A percentile compares a stretch with the other conserved stretches of the same genome.
Conservation (phyloP, 2,329 filamentous ascomycete species). For the Fusarium sp. region DNA sequence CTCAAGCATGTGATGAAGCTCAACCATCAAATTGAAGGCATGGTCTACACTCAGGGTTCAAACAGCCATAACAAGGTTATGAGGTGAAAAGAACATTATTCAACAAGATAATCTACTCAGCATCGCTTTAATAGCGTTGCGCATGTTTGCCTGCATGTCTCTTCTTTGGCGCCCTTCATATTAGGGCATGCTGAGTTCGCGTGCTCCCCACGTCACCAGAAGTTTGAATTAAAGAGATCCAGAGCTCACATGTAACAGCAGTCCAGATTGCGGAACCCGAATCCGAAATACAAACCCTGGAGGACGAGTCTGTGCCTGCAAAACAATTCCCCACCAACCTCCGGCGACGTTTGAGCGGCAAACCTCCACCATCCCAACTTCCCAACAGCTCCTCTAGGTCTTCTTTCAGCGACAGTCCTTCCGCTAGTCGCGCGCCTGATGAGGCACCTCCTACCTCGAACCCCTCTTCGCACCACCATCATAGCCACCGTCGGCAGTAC, state of each 20-base stretch:
- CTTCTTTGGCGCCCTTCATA: background rate
- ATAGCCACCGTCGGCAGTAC: slow-evolving; percentile 55
- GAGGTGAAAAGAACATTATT: background rate
- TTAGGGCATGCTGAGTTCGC: background rate
- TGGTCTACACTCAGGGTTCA: background rate
- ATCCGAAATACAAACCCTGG: slow-evolving; percentile 50
- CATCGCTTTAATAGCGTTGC: slow-evolving; percentile 7
- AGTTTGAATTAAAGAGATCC: background rate
- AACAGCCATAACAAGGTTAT: background rate
- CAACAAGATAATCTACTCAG: background rate
- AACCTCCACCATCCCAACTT: slow-evolving; percentile 47
- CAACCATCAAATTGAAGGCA: slow-evolving; percentile 1
- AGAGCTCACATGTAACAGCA: slow-evolving; percentile 55
- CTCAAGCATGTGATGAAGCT: slow-evolving; percentile 15
- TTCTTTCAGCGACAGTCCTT: slow-evolving; percentile 58
- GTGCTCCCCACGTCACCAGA: background rate
- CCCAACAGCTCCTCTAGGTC: slow-evolving; percentile 60
- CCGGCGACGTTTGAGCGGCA: slow-evolving; percentile 55
- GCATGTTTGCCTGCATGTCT: slow-evolving; percentile 19
- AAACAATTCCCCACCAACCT: slow-evolving; percentile 54
- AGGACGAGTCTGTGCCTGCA: slow-evolving; percentile 52
- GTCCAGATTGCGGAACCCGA: slow-evolving; percentile 72
- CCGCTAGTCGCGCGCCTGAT: slow-evolving; percentile 49
- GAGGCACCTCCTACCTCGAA: slow-evolving; percentile 46
- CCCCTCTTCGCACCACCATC: slow-evolving; percentile 44